Conservation (phyloP, 2,329 filamentous ascomycete species). For the Colletotrichum musicola region DNA sequence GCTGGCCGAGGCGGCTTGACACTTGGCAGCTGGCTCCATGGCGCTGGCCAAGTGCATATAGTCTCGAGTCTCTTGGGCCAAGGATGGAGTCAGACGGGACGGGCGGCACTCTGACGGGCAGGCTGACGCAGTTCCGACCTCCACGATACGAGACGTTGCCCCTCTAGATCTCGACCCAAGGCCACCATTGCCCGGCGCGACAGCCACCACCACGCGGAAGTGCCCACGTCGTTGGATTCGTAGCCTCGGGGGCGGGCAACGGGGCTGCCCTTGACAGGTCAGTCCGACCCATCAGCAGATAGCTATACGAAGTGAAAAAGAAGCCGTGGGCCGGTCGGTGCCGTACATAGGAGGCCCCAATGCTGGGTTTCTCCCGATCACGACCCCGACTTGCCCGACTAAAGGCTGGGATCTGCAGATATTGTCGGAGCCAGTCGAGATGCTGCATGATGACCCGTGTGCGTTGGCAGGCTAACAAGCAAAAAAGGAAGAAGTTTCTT, state of each 20-base stretch:
- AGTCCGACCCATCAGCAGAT: conserved; percentile 11
- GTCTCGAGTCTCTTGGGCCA: neutral
- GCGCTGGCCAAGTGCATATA: conserved; percentile 30
- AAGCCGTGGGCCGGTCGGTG: conserved; percentile 3
- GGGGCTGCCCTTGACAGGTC: conserved; percentile 1
- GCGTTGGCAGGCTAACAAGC: conserved; percentile 32
- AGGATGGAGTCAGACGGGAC: conserved; percentile 20
- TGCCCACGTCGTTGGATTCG: conserved; percentile 19
- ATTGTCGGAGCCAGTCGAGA: conserved; percentile 16
- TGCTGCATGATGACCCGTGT: conserved; percentile 20
- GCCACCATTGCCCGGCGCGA: conserved; percentile 9
- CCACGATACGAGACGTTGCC: conserved; percentile 30
- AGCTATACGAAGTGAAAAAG: neutral
- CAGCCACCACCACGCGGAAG: neutral
- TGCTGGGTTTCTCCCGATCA: conserved; percentile 16
- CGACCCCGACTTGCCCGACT: conserved; percentile 14
- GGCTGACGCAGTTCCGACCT: neutral
- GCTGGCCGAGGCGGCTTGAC: neutral
- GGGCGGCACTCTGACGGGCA: conserved; percentile 17
- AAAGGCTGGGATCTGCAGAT: conserved; percentile 23
- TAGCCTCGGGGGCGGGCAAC: conserved; percentile 2
- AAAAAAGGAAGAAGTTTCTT: conserved; percentile 19
- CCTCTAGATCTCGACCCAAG: conserved; percentile 3
- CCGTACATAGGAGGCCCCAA: neutral
- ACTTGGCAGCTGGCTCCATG: conserved; percentile 30